Percentiles rank a stretch among this genome's conserved stretches.
Evolutionary conservation across 148 eudicot species (phyloP).

Genomic region (Rhododendron ovatum): DNA sequence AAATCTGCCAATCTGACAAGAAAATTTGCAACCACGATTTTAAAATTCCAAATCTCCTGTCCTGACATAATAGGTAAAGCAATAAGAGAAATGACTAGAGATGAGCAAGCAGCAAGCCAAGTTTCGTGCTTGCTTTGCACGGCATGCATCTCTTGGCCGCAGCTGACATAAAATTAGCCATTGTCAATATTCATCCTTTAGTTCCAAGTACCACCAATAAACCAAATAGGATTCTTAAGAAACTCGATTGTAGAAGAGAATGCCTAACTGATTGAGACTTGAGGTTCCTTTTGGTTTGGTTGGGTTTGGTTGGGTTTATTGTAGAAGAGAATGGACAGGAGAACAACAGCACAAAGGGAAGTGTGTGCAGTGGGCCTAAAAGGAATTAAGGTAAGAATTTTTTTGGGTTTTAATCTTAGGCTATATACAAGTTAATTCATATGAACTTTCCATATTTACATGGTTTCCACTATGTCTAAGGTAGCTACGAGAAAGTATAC

Average conservation of each 20-base stretch:
- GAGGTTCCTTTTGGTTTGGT: too few species aligned
- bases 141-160: neutral
- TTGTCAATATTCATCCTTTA: neutral
- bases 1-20: neutral
- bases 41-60: neutral
- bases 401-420: neutral
- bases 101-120: neutral
- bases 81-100: neutral
- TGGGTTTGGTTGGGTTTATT: neutral
- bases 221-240: neutral
- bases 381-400: neutral
- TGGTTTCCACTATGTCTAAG: neutral
- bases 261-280: too few species aligned
- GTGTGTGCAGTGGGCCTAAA: neutral
- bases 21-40: neutral
- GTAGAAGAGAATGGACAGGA: neutral
- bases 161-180: neutral
- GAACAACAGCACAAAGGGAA: neutral
- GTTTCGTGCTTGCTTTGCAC: neutral
- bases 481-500: neutral
- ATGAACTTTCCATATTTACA: neutral
- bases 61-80: neutral
- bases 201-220: neutral
- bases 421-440: neutral
- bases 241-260: neutral